phyloP scores from a whole-genome alignment of 2,329 filamentous ascomycete species.

The Pseudocercospora cruenta region DNA sequence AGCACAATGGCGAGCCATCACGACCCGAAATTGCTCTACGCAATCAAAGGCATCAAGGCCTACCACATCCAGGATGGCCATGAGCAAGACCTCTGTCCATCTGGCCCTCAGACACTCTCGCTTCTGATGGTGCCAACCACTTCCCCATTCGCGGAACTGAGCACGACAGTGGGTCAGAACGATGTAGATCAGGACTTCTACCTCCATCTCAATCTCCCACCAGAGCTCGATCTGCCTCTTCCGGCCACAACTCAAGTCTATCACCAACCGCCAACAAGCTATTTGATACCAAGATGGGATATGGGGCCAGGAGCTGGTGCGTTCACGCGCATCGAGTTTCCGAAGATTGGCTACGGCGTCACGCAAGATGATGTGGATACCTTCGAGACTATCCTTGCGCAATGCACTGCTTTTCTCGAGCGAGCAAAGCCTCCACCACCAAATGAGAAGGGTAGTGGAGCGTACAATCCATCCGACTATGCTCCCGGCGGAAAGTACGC shows the following conservation, averaged over 20 bases:
- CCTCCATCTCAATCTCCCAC: constrained; percentile 89
- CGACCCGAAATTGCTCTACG: constrained; percentile 60
- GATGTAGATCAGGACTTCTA: constrained; percentile 87
- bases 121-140: constrained; percentile 94
- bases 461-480: constrained; percentile 82
- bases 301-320: constrained; percentile 83
- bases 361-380: constrained; percentile 93
- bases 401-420: constrained; percentile 94
- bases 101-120: constrained; percentile 87
- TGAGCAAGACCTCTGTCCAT: constrained; percentile 79
- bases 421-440: constrained; percentile 66
- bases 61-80: constrained; percentile 89
- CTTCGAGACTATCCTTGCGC: constrained; percentile 96
- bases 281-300: constrained; percentile 94
- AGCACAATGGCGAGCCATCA: constrained; percentile 54
- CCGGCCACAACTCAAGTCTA: constrained; percentile 97
- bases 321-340: constrained; percentile 93
- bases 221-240: constrained; percentile 89
- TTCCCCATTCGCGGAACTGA: constrained; percentile 64
- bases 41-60: constrained; percentile 81
- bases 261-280: constrained; percentile 89
- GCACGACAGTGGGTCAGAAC: constrained; percentile 60
- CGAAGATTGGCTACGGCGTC: constrained; percentile 69
- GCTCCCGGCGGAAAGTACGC: constrained; percentile 70
- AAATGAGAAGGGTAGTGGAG: constrained; percentile 38